These are phyloP conservation scores for Cutaneotrichosporon cavernicola DNA, from an alignment of 1,284 basidiomycete genomes.

Conservation along the genomic window DNA sequence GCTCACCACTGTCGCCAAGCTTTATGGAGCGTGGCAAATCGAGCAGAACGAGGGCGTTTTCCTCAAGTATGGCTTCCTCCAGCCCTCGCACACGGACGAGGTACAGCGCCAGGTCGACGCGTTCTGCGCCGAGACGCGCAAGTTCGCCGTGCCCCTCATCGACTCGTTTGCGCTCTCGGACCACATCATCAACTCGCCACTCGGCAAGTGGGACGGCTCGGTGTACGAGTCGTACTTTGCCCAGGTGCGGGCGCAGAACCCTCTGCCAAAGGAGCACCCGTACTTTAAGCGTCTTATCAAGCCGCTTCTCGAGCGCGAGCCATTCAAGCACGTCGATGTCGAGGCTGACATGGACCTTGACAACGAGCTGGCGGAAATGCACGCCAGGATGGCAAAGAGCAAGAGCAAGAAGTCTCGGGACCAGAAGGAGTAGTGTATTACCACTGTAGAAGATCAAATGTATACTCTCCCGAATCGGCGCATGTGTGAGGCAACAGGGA, in stretches of 20 bases:
- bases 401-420: constrained; percentile 14
- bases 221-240: constrained; percentile 57
- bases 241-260: constrained; percentile 53
- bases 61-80: constrained; percentile 58
- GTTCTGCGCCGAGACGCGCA: constrained; percentile 56
- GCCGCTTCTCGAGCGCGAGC: constrained; percentile 57
- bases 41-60: constrained; percentile 61
- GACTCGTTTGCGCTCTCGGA: constrained; percentile 60
- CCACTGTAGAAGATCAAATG: background rate
- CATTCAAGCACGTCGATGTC: constrained; percentile 53
- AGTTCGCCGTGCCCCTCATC: constrained; percentile 56
- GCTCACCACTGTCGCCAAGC: constrained; percentile 47
- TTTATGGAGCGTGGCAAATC: constrained; percentile 60
- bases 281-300: constrained; percentile 60
- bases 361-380: constrained; percentile 42
- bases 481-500: background rate
- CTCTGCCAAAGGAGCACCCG: constrained; percentile 54
- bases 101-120: constrained; percentile 55
- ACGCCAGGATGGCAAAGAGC: constrained; percentile 28
- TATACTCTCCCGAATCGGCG: background rate
- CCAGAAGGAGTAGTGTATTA: constrained; percentile 10
- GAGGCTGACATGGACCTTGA: constrained; percentile 56
- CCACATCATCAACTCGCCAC: constrained; percentile 61
- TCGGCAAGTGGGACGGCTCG: constrained; percentile 57
- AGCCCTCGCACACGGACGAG: constrained; percentile 54